A percentile compares a stretch with the other conserved stretches of the same genome.
phyloP scores from a whole-genome alignment of 805 yeast genomes.

The Suhomyces faveliae region DNA sequence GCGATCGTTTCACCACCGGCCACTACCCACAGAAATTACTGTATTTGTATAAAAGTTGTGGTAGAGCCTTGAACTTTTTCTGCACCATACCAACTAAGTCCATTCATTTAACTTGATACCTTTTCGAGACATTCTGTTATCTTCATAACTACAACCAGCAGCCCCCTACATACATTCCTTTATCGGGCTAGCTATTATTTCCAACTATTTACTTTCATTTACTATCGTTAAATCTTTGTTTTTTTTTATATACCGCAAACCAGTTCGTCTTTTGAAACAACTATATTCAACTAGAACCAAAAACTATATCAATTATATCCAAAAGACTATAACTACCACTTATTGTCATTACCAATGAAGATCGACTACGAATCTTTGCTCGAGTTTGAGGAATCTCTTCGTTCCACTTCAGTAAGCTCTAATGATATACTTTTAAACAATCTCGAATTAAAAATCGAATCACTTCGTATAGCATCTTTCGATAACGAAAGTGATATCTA shows the following conservation, averaged over 20 bases:
- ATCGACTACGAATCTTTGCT: slow-evolving; percentile 28
- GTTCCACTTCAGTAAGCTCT: slow-evolving; percentile 15
- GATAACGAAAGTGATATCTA: slow-evolving; percentile 6
- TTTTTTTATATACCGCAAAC: background rate
- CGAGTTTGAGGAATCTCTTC: slow-evolving; percentile 36
- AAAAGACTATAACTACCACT: no score
- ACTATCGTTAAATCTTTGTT: slow-evolving; percentile 4
- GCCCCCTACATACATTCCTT: slow-evolving; percentile 12
- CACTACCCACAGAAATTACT: slow-evolving; percentile 7
- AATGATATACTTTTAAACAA: slow-evolving; percentile 22
- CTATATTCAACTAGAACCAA: background rate
- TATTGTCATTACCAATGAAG: slow-evolving; percentile 5
- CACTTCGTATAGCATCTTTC: slow-evolving; percentile 14
- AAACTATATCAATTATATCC: no score
- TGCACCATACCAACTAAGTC: background rate
- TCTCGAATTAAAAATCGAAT: slow-evolving; percentile 28
- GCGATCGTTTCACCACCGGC: slow-evolving; percentile 2
- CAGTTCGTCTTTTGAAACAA: background rate
- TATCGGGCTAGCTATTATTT: slow-evolving; percentile 1
- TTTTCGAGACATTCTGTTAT: background rate
- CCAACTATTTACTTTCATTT: background rate
- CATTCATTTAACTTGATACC: background rate
- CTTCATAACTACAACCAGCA: background rate
- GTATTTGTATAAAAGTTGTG: slow-evolving; percentile 12
- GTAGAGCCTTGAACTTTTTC: background rate